Evolutionary conservation across 352 stramenopile genomes (phyloP).

Genomic region (Globisporangium nunn): DNA sequence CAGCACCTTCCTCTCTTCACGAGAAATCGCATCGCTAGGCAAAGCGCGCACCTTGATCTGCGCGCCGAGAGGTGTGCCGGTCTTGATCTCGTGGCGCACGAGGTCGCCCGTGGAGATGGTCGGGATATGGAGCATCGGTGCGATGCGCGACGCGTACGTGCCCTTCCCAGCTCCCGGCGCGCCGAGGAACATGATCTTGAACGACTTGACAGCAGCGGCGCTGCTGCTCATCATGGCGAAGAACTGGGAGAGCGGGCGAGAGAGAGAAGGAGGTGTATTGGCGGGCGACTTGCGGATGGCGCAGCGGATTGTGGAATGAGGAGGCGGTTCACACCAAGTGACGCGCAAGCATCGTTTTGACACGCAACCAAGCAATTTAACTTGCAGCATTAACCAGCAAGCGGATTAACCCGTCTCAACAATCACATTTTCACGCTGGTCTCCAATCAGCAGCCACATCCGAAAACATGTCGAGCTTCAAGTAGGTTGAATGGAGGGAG

Average conservation of each 20-base stretch:
- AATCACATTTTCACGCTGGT: too few species aligned
- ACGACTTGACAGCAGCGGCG: slow-evolving; percentile 17
- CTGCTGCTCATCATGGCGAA: slow-evolving; percentile 6
- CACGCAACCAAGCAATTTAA: too few species aligned
- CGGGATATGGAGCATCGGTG: slow-evolving; percentile 79
- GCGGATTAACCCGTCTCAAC: too few species aligned
- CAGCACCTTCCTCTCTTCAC: not conserved
- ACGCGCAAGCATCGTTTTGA: not conserved
- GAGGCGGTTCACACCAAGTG: not conserved
- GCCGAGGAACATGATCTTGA: slow-evolving; percentile 89
- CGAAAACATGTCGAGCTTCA: too few species aligned
- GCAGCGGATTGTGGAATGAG: not conserved
- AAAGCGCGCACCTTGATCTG: slow-evolving; percentile 58
- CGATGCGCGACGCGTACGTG: slow-evolving; percentile 85
- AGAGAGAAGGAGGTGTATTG: not conserved
- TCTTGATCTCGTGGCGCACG: slow-evolving; percentile 86
- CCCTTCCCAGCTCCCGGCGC: slow-evolving; percentile 87
- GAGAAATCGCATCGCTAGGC: not conserved
- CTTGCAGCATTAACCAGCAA: too few species aligned
- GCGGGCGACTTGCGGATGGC: not conserved
- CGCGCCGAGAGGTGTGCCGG: slow-evolving; percentile 48
- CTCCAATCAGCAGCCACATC: too few species aligned
- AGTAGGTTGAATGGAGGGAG: too few species aligned
- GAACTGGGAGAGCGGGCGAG: too few species aligned
- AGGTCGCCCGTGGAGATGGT: slow-evolving; percentile 88